Base-by-base conservation (phyloP, 257 asterid genomes). In the Nicotiana noctiflora region DNA sequence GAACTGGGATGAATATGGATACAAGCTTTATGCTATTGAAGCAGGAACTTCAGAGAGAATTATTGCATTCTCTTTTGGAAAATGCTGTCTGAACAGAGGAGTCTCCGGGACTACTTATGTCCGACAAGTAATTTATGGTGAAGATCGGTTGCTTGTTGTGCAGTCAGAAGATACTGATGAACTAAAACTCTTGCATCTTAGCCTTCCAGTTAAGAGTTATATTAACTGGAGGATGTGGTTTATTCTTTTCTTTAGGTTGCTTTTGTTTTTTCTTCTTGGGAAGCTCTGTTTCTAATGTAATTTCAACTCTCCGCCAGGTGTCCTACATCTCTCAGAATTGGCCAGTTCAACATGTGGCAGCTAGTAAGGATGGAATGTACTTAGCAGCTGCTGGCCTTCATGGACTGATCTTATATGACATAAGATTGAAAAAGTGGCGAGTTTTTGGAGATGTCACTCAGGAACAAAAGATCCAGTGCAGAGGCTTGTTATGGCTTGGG, bases 1-100 rank as follows among this genome's bases (percentile, higher is more conserved):
- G 94, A 94, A 96, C 79, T 96, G 99, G 99, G 98, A 94, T 88
- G 98, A 91, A 88, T 85, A 92, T 88, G 99, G 99, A 66, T 96
- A 94, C 87, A 90, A 93, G 88, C 98, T 96, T 83, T 96, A 93
- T 87, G 95, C 97, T 83, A 87, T 92, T 81, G 99, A 96, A 89
- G 93, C 90, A 87, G 90, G 97, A 82, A 90, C 97, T 75, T 89
- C 94, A 49, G 99, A 94, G 88, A 93, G 99, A 85, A 86, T 96
- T 57, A 84, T 96, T 80, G 93, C 97, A 65, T 93, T 96, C 86
- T 90, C 98, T 79, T 94, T 96, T 88, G 99, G 99, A 67, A 96
- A 96, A 85, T 96, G 99, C 87, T 94, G 99, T 87, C 94, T 96
- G 52, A 93, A 96, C 67, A 91, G 99, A 84, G 99, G 98, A 80